Base-by-base conservation (phyloP, 805 yeast species). In the Phaffomyces antillensis region DNA sequence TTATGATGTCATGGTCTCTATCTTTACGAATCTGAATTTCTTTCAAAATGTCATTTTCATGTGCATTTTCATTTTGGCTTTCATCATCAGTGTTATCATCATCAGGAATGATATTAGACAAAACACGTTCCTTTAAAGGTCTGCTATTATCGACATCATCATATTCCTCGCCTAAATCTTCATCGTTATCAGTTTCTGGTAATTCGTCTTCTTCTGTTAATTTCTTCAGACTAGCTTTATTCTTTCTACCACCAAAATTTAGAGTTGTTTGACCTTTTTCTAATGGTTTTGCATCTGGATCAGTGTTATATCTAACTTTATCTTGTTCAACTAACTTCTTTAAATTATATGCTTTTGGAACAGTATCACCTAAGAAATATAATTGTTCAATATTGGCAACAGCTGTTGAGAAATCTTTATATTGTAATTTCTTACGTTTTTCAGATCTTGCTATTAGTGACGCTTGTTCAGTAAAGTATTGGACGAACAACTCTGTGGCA, bases 401-500 rank as follows among this genome's bases (percentile, higher is more conserved):
- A 1, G 83, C 87, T 36, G 68, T 66, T 33, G 87, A 76, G 57
- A 85, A 76, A 60, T 86, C 95, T 40, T 74, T 71, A 61, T 86
- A 86, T 44, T 70, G 73, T n/a, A 86, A 64, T 52, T 81, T 82
- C 67, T 83, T 82, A 39, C 91, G 66, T 50, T 79, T 78, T 26
- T 78, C 83, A 33, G 79, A 67, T 52, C 79, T 76, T 30, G 95
- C 85, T 20, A 71, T 67, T 45, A 81, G 62, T 7, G 79, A 68
- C 0, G 93, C 89, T 57, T 83, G 86, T 57, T 81, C 87, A 2
- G 86, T 73, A 48, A 85, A 70, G 55, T 79, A 76, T 61, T 80
- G 81, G 20, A 85, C 71, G 57, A 86, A 86, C 20, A 83, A 63
- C 55, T 86, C 93, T 0, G 91, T 79, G 9, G 93, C 89, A n/a